These are phyloP conservation scores for Colletotrichum incanum DNA, from an alignment of 2,329 filamentous ascomycete genomes.

Conservation along the genomic window DNA sequence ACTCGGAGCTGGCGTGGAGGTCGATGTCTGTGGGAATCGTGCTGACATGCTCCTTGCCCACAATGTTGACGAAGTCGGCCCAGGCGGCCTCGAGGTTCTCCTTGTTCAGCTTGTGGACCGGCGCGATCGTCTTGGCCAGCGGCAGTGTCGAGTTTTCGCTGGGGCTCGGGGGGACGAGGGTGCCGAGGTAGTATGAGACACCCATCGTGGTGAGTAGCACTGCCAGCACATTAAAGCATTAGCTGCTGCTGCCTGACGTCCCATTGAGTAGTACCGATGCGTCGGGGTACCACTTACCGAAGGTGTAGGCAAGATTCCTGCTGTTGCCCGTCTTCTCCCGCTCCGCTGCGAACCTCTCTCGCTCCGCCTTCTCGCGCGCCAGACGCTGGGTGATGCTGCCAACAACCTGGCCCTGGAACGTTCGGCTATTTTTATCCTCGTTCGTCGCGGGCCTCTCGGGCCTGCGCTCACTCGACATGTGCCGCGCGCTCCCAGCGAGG, in stretches of 20 bases:
- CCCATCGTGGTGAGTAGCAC: conserved; percentile 68
- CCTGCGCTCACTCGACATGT: conserved; percentile 49
- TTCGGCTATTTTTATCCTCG: conserved; percentile 56
- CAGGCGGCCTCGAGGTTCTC: conserved; percentile 79
- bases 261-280: neutral
- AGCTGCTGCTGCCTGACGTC: conserved; percentile 2
- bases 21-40: conserved; percentile 70
- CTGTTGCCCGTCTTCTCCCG: conserved; percentile 54
- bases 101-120: conserved; percentile 71
- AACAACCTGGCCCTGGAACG: conserved; percentile 73
- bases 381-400: conserved; percentile 71
- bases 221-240: conserved; percentile 47
- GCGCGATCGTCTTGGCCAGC: conserved; percentile 65
- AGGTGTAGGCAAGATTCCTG: conserved; percentile 68
- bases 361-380: conserved; percentile 68
- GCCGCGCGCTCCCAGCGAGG: conserved; percentile 28
- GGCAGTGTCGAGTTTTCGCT: conserved; percentile 73
- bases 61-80: conserved; percentile 77
- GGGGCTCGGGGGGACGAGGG: conserved; percentile 65
- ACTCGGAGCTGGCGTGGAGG: conserved; percentile 72
- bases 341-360: conserved; percentile 63
- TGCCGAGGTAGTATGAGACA: conserved; percentile 73
- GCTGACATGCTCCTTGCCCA: conserved; percentile 77
- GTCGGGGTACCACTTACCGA: conserved; percentile 60
- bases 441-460: conserved; percentile 47